phyloP scores from a whole-genome alignment of 441 rosid genomes.

The Theobroma grandiflorum region DNA sequence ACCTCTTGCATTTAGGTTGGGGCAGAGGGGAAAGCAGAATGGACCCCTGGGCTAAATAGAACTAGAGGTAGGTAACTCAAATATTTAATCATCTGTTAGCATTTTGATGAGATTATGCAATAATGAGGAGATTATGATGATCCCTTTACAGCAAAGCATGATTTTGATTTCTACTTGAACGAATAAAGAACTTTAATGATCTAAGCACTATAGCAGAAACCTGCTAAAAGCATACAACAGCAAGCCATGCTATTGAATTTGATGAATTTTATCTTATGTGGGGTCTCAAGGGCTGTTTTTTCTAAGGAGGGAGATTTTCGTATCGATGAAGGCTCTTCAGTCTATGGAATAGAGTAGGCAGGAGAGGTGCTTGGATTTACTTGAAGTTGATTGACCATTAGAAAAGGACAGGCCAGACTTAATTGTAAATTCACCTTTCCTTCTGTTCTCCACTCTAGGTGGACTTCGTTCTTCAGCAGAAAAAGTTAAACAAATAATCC shows the following conservation, averaged over 20 bases:
- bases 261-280: background rate
- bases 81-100: background rate
- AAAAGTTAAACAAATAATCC: background rate
- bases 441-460: background rate
- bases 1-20: background rate
- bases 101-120: background rate
- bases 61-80: background rate
- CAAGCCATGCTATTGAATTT: background rate
- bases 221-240: background rate
- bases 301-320: background rate
- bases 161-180: background rate
- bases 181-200: background rate
- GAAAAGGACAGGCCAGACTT: background rate
- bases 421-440: background rate
- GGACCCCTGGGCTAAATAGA: background rate
- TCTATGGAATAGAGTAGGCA: background rate
- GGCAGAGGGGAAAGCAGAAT: background rate
- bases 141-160: background rate
- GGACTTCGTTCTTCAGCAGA: background rate
- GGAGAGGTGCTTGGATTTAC: constrained; percentile 4
- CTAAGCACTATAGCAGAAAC: background rate
- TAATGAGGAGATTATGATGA: background rate
- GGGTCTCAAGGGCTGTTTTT: background rate
- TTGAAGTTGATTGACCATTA: background rate
- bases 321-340: background rate